Evolutionary conservation across 176 grass and related monocot genomes (phyloP), one percentile per base, ranked within the genome.

Genomic region (Miscanthus lutarioriparius): DNA sequence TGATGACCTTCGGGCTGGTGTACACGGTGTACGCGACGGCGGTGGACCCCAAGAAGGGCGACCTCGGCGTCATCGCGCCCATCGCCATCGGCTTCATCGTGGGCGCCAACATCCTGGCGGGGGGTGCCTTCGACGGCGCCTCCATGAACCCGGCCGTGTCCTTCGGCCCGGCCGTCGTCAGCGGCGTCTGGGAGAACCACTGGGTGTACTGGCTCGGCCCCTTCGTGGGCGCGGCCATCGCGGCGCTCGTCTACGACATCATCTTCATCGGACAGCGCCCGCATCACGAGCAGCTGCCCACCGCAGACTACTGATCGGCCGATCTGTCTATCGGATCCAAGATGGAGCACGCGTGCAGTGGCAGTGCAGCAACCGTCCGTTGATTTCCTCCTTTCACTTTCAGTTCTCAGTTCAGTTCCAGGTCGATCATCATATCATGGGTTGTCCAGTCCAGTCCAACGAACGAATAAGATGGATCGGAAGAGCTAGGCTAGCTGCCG

Each of bases 111-210:
- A 91, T 96, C 80, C 86, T 96, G 37, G 93, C 86, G 22, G 93
- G 93, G 7, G 93, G 91, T 9, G 86, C 93, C 6, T 96, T 96
- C 47, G 91, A 92, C 61, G 91, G 93, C 72, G 91, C 93, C 1
- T 91, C 93, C 65, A 96, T 96, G 93, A 96, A 96, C 80, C 93
- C 93, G 12, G 93, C 93, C 1, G 93, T 92, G 25, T 90, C 93
- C 28, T 92, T 95, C 40, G 93, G 91, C 4, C 93, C 93, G 0
- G 93, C 93, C 10, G 76, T 95, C 1, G 91, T 62, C 58, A 62
- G 10, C 58, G n/a, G 58, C 9, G 58, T 26, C 0, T 25, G 58
- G 58, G 58, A 13, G n/a, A 12, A 62, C 58, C 58, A 62, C 10
- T 62, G 58, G 58, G 58, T 62, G n/a, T 62, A 62, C 58, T 62